Percentiles rank a stretch among this genome's conserved stretches.
Conservation (phyloP, 345 rosid species). For the Diplotaxis tenuifolia region DNA sequence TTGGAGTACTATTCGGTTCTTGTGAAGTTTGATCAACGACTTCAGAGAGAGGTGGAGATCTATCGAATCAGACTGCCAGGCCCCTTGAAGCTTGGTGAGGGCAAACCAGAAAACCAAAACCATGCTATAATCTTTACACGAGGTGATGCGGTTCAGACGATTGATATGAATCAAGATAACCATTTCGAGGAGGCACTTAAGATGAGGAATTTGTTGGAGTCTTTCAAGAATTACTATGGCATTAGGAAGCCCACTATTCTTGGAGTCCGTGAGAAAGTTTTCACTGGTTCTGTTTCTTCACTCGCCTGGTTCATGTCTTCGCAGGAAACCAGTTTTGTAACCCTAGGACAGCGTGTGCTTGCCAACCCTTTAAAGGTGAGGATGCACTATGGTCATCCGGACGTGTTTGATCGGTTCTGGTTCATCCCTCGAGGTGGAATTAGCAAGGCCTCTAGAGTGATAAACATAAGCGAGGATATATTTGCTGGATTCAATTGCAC, state of each 20-base stretch:
- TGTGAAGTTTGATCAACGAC: constrained; percentile 78
- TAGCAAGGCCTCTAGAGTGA: constrained; percentile 95
- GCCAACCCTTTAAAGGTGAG: constrained; percentile 94
- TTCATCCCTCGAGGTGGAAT: constrained; percentile 94
- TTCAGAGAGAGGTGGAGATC: constrained; percentile 82
- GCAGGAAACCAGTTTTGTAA: constrained; percentile 89
- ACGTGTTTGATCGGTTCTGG: constrained; percentile 98
- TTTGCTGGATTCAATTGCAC: constrained; percentile 99
- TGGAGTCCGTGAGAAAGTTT: constrained; percentile 95
- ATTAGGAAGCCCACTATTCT: constrained; percentile 78
- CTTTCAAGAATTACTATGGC: constrained; percentile 62
- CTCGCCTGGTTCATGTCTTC: constrained; percentile 93
- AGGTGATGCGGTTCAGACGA: constrained; percentile 98
- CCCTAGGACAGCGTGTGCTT: constrained; percentile 94
- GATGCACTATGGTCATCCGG: constrained; percentile 99
- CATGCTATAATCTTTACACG: constrained; percentile 95
- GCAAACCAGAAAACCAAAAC: constrained; percentile 98
- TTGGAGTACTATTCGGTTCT: constrained; percentile 87
- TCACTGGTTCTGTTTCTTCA: constrained; percentile 97
- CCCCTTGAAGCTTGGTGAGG: constrained; percentile 95
- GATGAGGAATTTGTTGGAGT: constrained; percentile 94
- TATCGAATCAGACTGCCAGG: constrained; percentile 94
- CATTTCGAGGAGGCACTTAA: constrained; percentile 98
- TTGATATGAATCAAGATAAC: constrained; percentile 98
- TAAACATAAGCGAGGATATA: constrained; percentile 96